Percentiles rank a stretch among this genome's conserved stretches.
These are phyloP conservation scores for Quercus lobata DNA, from an alignment of 331 rosid genomes.

Conservation along the genomic window DNA sequence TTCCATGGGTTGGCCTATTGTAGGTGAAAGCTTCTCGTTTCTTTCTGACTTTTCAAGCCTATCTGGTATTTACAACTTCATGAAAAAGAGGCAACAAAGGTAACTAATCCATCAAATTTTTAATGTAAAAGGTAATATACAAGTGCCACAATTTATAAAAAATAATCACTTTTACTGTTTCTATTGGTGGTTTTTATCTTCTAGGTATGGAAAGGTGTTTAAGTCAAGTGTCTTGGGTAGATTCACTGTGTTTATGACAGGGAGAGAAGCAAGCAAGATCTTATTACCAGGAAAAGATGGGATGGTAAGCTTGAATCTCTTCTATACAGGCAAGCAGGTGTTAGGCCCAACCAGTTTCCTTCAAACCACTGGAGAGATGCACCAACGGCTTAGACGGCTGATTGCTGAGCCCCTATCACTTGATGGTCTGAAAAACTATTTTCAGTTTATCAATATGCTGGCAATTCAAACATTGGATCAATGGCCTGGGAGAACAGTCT, in stretches of 20 bases:
- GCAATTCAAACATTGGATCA: slow-evolving; percentile 59
- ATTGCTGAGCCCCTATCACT: slow-evolving; percentile 74
- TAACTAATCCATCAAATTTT: slow-evolving; percentile 11
- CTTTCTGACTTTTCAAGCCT: slow-evolving; percentile 72
- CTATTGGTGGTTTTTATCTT: background rate
- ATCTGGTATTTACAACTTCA: slow-evolving; percentile 76
- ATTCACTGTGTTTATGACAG: slow-evolving; percentile 76
- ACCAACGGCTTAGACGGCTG: slow-evolving; percentile 68
- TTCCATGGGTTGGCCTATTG: slow-evolving; percentile 78
- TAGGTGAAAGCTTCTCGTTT: slow-evolving; percentile 76
- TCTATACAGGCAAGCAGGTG: slow-evolving; percentile 71
- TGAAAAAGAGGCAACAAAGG: slow-evolving; percentile 75
- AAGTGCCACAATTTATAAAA: background rate
- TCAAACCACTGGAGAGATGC: slow-evolving; percentile 75
- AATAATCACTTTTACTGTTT: background rate
- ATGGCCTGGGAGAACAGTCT: slow-evolving; percentile 56
- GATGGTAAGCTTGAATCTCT: slow-evolving; percentile 75
- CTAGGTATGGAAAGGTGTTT: slow-evolving; percentile 81
- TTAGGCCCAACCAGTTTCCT: slow-evolving; percentile 84
- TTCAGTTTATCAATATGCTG: slow-evolving; percentile 62
- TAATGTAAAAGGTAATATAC: background rate
- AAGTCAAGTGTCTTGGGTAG: slow-evolving; percentile 75
- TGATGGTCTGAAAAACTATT: slow-evolving; percentile 73
- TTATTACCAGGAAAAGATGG: slow-evolving; percentile 75
- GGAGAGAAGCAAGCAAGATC: slow-evolving; percentile 82